Evolutionary conservation across 1,284 basidiomycete species (phyloP).

Genomic region (Cronartium quercuum): DNA sequence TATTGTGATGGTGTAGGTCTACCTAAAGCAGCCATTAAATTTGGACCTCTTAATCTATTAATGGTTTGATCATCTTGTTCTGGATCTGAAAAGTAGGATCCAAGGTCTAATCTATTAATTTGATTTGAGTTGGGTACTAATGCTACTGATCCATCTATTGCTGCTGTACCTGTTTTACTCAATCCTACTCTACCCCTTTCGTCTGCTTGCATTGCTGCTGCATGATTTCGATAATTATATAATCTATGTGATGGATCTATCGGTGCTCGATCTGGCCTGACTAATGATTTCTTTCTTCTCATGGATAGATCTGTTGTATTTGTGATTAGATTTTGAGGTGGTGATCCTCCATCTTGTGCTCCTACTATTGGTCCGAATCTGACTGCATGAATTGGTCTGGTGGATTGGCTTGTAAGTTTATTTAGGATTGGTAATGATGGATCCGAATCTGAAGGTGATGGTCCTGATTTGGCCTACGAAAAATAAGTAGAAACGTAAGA

Average conservation of each 20-base stretch:
- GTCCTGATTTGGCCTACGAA: neutral
- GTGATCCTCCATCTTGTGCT: neutral
- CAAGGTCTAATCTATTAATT: conserved; percentile 55
- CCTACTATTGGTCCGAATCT: neutral
- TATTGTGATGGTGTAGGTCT: conserved; percentile 43
- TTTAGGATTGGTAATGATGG: neutral
- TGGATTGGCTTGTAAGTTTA: neutral
- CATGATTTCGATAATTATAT: conserved; percentile 90
- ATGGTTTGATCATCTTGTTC: conserved; percentile 26
- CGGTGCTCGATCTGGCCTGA: conserved; percentile 89
- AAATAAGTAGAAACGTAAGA: too few species aligned
- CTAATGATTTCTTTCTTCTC: conserved; percentile 82
- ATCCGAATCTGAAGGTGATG: neutral
- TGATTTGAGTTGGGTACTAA: conserved; percentile 39
- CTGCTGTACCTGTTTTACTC: conserved; percentile 24
- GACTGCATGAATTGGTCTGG: neutral
- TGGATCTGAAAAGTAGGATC: conserved; percentile 7
- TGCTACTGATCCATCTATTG: conserved; percentile 11
- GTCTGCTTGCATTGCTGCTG: conserved; percentile 69
- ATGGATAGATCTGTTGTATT: conserved; percentile 47
- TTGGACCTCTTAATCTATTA: conserved; percentile 18
- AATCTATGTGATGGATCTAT: conserved; percentile 90
- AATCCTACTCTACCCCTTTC: conserved; percentile 45
- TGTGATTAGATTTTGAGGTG: neutral
- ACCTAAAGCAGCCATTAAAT: conserved; percentile 34